Evolutionary conservation across 192 early-diverging fungal species (phyloP).

Genomic region (Podila epigama): DNA sequence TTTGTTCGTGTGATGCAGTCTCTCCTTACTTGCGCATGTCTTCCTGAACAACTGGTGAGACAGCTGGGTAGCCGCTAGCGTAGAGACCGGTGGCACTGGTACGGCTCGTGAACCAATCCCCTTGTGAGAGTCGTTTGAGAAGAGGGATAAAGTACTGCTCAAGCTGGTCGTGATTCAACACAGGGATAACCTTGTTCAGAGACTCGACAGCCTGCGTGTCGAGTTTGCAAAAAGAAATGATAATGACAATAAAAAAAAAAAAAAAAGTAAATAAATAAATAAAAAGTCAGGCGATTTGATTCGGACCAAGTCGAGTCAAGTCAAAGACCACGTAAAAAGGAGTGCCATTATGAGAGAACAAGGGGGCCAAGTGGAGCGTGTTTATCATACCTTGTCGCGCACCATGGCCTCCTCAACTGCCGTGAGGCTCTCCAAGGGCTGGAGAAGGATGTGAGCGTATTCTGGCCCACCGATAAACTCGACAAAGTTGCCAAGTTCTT

Average conservation of each 20-base stretch:
- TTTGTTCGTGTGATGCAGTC: not conserved
- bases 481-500: slow-evolving; percentile 94
- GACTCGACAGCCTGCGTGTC: slow-evolving; percentile 94
- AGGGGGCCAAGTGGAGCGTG: not conserved
- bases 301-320: no score
- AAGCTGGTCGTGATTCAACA: slow-evolving; percentile 80
- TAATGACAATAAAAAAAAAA: no score
- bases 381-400: slow-evolving; percentile 87
- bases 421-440: slow-evolving; percentile 93
- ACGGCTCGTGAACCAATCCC: slow-evolving; percentile 99
- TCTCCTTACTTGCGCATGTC: slow-evolving; percentile 79
- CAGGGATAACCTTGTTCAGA: slow-evolving; percentile 80
- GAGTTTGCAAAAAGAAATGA: no score
- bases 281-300: no score
- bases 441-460: slow-evolving; percentile 85
- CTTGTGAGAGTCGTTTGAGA: slow-evolving; percentile 87
- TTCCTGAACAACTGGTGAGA: slow-evolving; percentile 76
- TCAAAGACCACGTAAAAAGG: no score
- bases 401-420: slow-evolving; percentile 98
- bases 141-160: slow-evolving; percentile 93
- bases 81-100: slow-evolving; percentile 94
- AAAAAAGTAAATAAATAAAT: not conserved
- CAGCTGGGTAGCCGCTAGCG: slow-evolving; percentile 80
- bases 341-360: no score
- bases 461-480: slow-evolving; percentile 93